Evolutionary conservation across 2,329 filamentous ascomycete genomes (phyloP).

Genomic region (Fonsecaea nubica): DNA sequence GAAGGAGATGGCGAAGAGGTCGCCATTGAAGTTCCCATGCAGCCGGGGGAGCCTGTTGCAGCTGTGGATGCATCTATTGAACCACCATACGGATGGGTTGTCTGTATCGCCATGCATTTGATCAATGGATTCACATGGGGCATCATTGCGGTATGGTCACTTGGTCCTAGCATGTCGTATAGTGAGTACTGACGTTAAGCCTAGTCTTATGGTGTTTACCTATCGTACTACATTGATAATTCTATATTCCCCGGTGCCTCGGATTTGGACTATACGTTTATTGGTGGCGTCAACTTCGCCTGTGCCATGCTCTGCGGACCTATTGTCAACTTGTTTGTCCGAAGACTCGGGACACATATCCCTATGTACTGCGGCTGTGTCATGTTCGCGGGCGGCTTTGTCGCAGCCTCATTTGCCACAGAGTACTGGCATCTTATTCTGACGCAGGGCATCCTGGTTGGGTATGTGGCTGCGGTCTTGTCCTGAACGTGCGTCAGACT

Average conservation of each 20-base stretch:
- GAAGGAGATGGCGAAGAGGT: conserved; percentile 20
- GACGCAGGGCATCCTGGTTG: conserved; percentile 42
- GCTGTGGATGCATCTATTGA: conserved; percentile 28
- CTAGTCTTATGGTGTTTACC: conserved; percentile 52
- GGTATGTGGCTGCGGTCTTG: conserved; percentile 17
- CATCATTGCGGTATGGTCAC: conserved; percentile 38
- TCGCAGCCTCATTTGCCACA: conserved; percentile 43
- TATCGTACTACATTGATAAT: conserved; percentile 50
- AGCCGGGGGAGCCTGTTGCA: conserved; percentile 13
- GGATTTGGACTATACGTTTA: conserved; percentile 44
- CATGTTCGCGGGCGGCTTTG: conserved; percentile 38
- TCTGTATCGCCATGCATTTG: conserved; percentile 39
- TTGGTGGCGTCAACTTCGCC: conserved; percentile 43
- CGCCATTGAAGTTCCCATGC: conserved; percentile 18
- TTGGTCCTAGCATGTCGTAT: neutral
- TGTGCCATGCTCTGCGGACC: conserved; percentile 42
- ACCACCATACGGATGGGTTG: conserved; percentile 46
- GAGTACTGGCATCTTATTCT: conserved; percentile 41
- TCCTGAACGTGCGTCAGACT: neutral
- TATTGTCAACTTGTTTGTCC: conserved; percentile 40
- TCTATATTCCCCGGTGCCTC: conserved; percentile 41
- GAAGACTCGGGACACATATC: conserved; percentile 36
- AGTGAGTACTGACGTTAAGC: neutral
- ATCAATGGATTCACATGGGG: conserved; percentile 48
- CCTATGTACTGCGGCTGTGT: conserved; percentile 40